Evolutionary conservation across 257 asterid genomes (phyloP).

Genomic region (Nicotiana otophora): DNA sequence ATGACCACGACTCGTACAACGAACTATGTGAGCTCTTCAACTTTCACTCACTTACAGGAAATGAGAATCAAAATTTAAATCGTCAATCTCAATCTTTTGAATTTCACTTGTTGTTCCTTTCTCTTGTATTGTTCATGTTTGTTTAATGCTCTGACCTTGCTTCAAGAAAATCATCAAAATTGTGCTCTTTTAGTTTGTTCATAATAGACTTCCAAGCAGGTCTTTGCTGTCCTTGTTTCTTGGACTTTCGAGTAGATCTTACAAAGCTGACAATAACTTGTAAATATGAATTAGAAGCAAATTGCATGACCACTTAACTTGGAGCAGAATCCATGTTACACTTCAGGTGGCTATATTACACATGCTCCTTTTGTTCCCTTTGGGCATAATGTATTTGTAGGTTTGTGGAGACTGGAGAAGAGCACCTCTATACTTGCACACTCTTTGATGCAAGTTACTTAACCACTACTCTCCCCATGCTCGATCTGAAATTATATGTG

Average conservation of each 20-base stretch:
- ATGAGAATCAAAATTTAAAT: not conserved
- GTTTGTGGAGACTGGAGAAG: not conserved
- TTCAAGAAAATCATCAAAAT: not conserved
- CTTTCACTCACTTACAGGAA: not conserved
- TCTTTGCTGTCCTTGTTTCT: not conserved
- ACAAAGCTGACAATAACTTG: not conserved
- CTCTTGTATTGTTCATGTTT: not conserved
- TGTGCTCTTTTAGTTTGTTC: not conserved
- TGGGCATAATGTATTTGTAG: not conserved
- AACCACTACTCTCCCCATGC: not conserved
- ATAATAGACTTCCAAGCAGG: not conserved
- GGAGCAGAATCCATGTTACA: not conserved
- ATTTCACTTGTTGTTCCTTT: not conserved
- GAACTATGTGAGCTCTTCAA: conserved; percentile 73
- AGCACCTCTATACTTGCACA: not conserved
- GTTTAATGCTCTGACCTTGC: not conserved
- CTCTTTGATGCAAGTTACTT: not conserved
- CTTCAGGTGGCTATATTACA: not conserved
- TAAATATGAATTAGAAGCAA: not conserved
- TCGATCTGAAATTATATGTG: not conserved
- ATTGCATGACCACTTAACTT: not conserved
- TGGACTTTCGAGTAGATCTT: not conserved
- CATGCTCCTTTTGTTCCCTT: not conserved
- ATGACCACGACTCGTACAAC: conserved; percentile 77
- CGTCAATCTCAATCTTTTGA: not conserved